Evolutionary conservation across 2,329 filamentous ascomycete species (phyloP).

Genomic region (Bipolaris oryzae): DNA sequence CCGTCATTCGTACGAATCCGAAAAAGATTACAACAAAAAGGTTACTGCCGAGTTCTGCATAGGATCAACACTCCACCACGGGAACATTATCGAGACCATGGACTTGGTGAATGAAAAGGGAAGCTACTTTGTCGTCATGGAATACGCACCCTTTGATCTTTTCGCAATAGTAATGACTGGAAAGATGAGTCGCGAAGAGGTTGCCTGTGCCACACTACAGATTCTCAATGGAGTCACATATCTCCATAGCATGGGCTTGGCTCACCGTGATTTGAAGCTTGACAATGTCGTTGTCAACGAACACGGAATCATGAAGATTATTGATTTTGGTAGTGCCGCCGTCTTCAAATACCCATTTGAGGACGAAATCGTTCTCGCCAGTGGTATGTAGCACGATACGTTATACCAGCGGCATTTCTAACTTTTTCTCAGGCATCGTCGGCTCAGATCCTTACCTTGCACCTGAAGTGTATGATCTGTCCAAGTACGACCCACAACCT

Average conservation of each 20-base stretch:
- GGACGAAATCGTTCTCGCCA: slow-evolving; percentile 79
- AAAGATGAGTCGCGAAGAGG: slow-evolving; percentile 90
- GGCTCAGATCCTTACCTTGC: slow-evolving; percentile 95
- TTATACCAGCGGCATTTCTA: slow-evolving; percentile 15
- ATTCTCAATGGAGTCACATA: slow-evolving; percentile 95
- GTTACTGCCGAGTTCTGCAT: slow-evolving; percentile 98
- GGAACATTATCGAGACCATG: slow-evolving; percentile 97
- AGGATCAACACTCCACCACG: slow-evolving; percentile 93
- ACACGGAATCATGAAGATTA: slow-evolving; percentile 97
- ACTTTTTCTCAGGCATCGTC: slow-evolving; percentile 65
- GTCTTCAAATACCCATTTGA: slow-evolving; percentile 98
- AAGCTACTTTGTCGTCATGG: slow-evolving; percentile 99
- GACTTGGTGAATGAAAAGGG: slow-evolving; percentile 94
- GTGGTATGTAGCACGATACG: slow-evolving; percentile 63
- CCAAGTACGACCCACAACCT: slow-evolving; percentile 90
- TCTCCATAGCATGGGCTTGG: slow-evolving; percentile 90
- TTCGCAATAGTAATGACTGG: slow-evolving; percentile 99
- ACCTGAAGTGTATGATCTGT: slow-evolving; percentile 92
- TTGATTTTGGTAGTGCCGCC: slow-evolving; percentile 96
- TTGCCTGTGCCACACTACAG: slow-evolving; percentile 89
- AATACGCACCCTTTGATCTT: slow-evolving; percentile 93
- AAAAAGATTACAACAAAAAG: slow-evolving; percentile 97
- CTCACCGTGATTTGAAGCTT: slow-evolving; percentile 92
- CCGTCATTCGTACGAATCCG: slow-evolving; percentile 88
- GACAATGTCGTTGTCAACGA: slow-evolving; percentile 98